A percentile compares a stretch with the other conserved stretches of the same genome.
Evolutionary conservation across 2,329 filamentous ascomycete species (phyloP).

Genomic region (Incumbomyces lentus): DNA sequence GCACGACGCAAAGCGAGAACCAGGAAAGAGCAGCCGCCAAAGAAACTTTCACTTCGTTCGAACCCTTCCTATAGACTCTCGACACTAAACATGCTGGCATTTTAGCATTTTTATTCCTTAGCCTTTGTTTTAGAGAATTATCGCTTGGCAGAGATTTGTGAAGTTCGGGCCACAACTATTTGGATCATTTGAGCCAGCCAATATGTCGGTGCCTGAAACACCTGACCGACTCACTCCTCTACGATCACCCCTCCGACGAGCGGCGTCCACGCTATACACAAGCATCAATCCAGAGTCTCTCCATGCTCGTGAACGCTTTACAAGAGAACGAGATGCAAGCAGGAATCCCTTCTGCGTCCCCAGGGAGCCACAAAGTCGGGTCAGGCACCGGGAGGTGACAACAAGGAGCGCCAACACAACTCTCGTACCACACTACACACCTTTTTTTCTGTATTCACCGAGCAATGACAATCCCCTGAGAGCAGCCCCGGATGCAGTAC

Average conservation of each 20-base stretch:
- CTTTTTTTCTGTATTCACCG: slow-evolving; percentile 26
- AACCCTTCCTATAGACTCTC: neutral
- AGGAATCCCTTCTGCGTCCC: slow-evolving; percentile 46
- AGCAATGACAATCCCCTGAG: slow-evolving; percentile 40
- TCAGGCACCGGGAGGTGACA: slow-evolving; percentile 11
- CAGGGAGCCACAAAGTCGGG: slow-evolving; percentile 20
- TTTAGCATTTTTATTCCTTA: slow-evolving; percentile 1
- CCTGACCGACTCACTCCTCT: slow-evolving; percentile 5
- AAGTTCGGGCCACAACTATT: neutral
- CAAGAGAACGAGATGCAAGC: slow-evolving; percentile 33
- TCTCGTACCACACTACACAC: slow-evolving; percentile 14
- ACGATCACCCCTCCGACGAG: neutral
- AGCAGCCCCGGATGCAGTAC: neutral
- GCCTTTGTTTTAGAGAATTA: neutral
- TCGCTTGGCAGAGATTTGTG: neutral
- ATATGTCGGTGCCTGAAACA: neutral
- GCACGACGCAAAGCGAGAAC: no score
- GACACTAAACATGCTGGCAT: neutral
- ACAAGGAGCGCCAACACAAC: slow-evolving; percentile 11
- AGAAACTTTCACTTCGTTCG: no score
- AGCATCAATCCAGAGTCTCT: slow-evolving; percentile 8
- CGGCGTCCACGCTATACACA: neutral
- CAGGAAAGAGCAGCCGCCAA: no score
- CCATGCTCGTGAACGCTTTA: slow-evolving; percentile 33
- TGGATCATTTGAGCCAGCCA: neutral